phyloP scores from a whole-genome alignment of 2,329 filamentous ascomycete species.

The Catunica adiposa region DNA sequence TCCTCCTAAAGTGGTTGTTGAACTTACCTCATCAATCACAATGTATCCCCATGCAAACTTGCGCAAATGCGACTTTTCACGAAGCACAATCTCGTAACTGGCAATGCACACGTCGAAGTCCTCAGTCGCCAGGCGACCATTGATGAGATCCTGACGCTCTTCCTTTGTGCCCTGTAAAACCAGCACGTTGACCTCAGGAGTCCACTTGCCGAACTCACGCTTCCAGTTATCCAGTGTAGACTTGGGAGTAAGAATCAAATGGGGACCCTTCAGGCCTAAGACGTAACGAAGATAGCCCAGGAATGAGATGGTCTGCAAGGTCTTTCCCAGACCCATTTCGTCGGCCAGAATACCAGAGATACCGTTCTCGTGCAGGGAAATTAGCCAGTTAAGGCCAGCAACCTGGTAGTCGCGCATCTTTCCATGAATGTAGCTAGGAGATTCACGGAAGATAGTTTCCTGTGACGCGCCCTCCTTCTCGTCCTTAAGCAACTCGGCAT shows the following conservation, averaged over 20 bases:
- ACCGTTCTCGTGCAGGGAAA: constrained; percentile 94
- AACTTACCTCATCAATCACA: constrained; percentile 70
- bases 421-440: constrained; percentile 74
- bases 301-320: constrained; percentile 92
- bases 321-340: constrained; percentile 98
- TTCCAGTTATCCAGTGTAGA: constrained; percentile 98
- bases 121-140: constrained; percentile 78
- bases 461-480: constrained; percentile 76
- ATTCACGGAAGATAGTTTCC: constrained; percentile 85
- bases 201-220: constrained; percentile 86
- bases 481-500: constrained; percentile 73
- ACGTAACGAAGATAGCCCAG: constrained; percentile 87
- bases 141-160: constrained; percentile 73
- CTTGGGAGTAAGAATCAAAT: constrained; percentile 84
- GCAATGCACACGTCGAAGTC: constrained; percentile 97
- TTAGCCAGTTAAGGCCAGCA: constrained; percentile 89
- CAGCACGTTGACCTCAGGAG: constrained; percentile 83
- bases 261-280: constrained; percentile 75
- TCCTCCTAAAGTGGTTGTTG: not conserved
- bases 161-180: constrained; percentile 93
- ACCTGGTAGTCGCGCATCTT: constrained; percentile 94
- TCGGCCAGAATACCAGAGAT: constrained; percentile 96
- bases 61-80: constrained; percentile 85
- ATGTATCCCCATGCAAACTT: constrained; percentile 99
- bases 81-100: constrained; percentile 96